Conservation (phyloP, 495 filamentous ascomycete genomes). For the Aspergillus baeticus region DNA sequence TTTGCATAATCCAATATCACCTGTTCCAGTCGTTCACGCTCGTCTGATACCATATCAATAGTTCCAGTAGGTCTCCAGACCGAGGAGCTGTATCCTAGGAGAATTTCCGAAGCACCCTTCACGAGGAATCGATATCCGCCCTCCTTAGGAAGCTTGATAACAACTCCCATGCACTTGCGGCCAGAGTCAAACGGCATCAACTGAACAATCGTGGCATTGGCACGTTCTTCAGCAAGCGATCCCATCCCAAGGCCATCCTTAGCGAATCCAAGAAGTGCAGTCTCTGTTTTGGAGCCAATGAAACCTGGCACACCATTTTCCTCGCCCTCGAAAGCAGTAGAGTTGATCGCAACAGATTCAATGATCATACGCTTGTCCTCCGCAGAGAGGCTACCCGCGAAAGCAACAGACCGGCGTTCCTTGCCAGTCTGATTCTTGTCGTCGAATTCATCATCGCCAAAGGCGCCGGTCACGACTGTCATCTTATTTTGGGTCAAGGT, state of each 20-base stretch:
- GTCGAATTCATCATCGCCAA: slow-evolving; percentile 54
- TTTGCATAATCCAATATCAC: slow-evolving; percentile 60
- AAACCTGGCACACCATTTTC: slow-evolving; percentile 56
- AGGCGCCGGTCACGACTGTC: slow-evolving; percentile 64
- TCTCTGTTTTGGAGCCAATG: slow-evolving; percentile 69
- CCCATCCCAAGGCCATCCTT: slow-evolving; percentile 62
- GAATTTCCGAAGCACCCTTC: slow-evolving; percentile 69
- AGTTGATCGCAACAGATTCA: slow-evolving; percentile 64
- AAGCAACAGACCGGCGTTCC: slow-evolving; percentile 16
- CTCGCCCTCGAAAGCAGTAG: slow-evolving; percentile 64
- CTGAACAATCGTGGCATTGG: slow-evolving; percentile 58
- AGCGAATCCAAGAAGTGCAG: slow-evolving; percentile 62
- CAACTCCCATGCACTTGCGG: slow-evolving; percentile 68
- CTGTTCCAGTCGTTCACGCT: slow-evolving; percentile 32
- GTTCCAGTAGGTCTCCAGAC: slow-evolving; percentile 29
- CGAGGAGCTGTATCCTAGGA: slow-evolving; percentile 50
- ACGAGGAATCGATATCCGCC: slow-evolving; percentile 61
- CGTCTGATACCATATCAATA: slow-evolving; percentile 33
- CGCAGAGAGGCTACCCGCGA: slow-evolving; percentile 43
- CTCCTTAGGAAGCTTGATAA: slow-evolving; percentile 51
- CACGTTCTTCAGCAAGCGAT: slow-evolving; percentile 56
- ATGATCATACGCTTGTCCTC: slow-evolving; percentile 59
- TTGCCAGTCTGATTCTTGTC: slow-evolving; percentile 32
- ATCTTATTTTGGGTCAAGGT: slow-evolving; percentile 70
- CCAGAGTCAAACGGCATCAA: slow-evolving; percentile 67